Percentiles rank a stretch among this genome's conserved stretches.
Evolutionary conservation across 495 filamentous ascomycete species (phyloP).

Genomic region (Neurospora discreta): DNA sequence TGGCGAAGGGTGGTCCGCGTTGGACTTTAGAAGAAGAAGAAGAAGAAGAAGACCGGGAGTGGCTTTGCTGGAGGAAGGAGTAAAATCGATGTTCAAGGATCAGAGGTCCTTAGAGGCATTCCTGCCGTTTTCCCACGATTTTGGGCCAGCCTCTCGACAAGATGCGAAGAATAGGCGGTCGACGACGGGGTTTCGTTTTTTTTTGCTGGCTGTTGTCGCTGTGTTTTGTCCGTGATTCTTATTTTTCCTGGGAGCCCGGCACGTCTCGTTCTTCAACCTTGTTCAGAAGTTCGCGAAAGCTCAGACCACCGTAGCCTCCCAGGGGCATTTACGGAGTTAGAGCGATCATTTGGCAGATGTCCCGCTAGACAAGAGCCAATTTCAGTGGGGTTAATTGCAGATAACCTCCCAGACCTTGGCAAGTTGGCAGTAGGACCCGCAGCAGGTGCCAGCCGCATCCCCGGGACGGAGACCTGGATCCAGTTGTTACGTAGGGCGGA

Average conservation of each 20-base stretch:
- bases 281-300: not conserved
- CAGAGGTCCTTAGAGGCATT: constrained; percentile 10
- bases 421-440: not conserved
- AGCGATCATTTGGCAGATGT: not conserved
- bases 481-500: not conserved
- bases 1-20: constrained; percentile 7
- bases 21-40: not conserved
- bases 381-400: not conserved
- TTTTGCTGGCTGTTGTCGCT: not conserved
- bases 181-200: not conserved
- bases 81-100: not conserved
- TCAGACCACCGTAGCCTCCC: not conserved
- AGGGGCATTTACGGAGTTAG: not conserved
- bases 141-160: constrained; percentile 13
- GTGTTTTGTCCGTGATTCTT: not conserved
- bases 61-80: not conserved
- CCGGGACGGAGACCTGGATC: not conserved
- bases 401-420: not conserved
- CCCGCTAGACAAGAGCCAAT: not conserved
- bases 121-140: constrained; percentile 12
- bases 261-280: not conserved
- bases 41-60: not conserved
- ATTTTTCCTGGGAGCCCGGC: not conserved
- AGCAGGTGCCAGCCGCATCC: not conserved
- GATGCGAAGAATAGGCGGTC: not conserved